Percentiles rank a stretch among this genome's conserved stretches.
phyloP scores from a whole-genome alignment of 1,284 basidiomycete species.

The Bondarzewia mesenterica region DNA sequence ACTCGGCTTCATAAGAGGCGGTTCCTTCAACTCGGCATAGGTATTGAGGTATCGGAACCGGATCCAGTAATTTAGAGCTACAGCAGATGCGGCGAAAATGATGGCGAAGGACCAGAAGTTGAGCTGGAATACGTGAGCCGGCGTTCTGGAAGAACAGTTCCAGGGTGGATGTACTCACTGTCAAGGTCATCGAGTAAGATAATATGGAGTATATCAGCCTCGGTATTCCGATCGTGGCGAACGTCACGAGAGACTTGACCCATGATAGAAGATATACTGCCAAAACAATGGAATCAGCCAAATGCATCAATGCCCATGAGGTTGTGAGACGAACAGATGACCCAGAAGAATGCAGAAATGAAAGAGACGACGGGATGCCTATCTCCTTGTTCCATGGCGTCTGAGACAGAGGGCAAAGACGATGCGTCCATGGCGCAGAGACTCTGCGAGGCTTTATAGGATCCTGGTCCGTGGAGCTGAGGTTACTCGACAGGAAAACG shows the following conservation, averaged over 20 bases:
- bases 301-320: background rate
- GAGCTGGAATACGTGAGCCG: conserved; percentile 37
- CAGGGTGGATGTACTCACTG: conserved; percentile 34
- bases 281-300: background rate
- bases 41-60: conserved; percentile 75
- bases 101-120: conserved; percentile 85
- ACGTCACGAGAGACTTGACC: conserved; percentile 61
- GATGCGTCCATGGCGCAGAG: conserved; percentile 6
- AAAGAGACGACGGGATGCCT: conserved; percentile 64
- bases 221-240: conserved; percentile 76
- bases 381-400: conserved; percentile 15
- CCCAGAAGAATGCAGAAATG: conserved; percentile 80
- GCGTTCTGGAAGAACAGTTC: background rate
- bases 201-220: conserved; percentile 69
- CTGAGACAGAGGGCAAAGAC: background rate
- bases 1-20: conserved; percentile 72
- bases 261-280: conserved; percentile 78
- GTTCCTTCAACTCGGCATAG: conserved; percentile 79
- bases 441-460: background rate
- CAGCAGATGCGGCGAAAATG: conserved; percentile 58
- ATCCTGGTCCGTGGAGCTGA: too few species aligned
- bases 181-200: conserved; percentile 85
- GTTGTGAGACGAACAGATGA: conserved; percentile 45
- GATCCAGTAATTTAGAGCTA: conserved; percentile 77
- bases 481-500: background rate